phyloP scores from a whole-genome alignment of 176 grass and related monocot genomes.

The Dendrocalamus sinicus region DNA sequence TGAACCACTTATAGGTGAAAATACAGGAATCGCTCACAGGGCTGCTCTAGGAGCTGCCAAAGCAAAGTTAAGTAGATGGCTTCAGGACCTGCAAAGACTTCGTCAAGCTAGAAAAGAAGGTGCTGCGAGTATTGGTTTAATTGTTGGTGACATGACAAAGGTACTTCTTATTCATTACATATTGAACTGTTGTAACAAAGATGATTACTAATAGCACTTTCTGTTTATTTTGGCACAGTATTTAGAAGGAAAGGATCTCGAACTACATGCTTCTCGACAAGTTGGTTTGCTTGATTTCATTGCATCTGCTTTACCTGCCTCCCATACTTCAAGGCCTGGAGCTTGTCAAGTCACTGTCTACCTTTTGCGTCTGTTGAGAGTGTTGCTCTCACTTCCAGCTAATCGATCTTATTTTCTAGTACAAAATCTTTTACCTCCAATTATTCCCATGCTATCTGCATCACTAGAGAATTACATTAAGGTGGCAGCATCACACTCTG shows the following conservation, averaged over 20 bases:
- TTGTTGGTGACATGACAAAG: conserved; percentile 89
- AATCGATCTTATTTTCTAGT: conserved; percentile 93
- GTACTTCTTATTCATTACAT: conserved; percentile 59
- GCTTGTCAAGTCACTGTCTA: conserved; percentile 93
- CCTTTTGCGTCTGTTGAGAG: conserved; percentile 72
- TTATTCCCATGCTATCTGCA: conserved; percentile 92
- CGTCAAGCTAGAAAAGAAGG: conserved; percentile 98
- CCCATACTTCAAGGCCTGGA: conserved; percentile 95
- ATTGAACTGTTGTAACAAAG: conserved; percentile 34
- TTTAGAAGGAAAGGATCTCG: conserved; percentile 91
- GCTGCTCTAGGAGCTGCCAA: conserved; percentile 74
- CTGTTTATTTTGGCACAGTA: conserved; percentile 70
- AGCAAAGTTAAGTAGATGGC: conserved; percentile 94
- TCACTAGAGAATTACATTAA: conserved; percentile 99
- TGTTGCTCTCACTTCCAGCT: conserved; percentile 80
- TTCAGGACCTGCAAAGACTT: conserved; percentile 92
- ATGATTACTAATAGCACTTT: conserved; percentile 44
- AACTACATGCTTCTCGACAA: conserved; percentile 92
- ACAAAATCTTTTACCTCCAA: conserved; percentile 97
- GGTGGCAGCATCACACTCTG: conserved; percentile 82
- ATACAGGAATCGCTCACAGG: conserved; percentile 75
- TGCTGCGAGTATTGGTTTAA: conserved; percentile 88
- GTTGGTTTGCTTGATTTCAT: conserved; percentile 95
- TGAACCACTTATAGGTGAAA: conserved; percentile 78
- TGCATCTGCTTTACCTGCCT: conserved; percentile 88